Evolutionary conservation across 1,139 yeast species (phyloP), one percentile per base, ranked within the genome.

Genomic region (Pichia sp.): DNA sequence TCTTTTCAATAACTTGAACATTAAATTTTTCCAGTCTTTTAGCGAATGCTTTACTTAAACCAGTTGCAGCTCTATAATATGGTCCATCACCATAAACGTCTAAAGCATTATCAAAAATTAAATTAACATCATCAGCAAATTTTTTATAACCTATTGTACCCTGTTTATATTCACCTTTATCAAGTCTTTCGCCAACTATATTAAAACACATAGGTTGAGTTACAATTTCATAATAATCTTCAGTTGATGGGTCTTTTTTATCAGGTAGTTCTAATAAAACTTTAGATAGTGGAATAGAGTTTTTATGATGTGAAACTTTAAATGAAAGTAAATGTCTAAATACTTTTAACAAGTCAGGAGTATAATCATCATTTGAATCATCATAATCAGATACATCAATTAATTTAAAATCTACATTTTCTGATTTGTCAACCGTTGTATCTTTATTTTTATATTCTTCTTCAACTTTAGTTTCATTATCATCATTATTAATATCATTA

Each of bases 151-250:
- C 66, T 22, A 49, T 46, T 3, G 42, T 39, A 16, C 62, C 61
- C 28, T 74, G 72, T 2, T 71, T 69, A 41, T 71, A 70, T 25
- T 67, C 64, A 23, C 71, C 72, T n/a, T 61, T 62, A 24, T 70
- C 71, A 30, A 78, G 56, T 39, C 69, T 68, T 12, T 61, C 61
- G 43, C 69, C 63, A 12, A 80, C 70, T 39, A 67, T 63, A 41
- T 69, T 69, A 55, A 80, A 71, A 1, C 85, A 74, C 51, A 80
- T 77, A 24, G 86, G 87, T 39, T 67, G 67, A 39, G 73, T 67
- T 30, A 80, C 76, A 48, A 82, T 70, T 44, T 78, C 74, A 60
- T 82, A 85, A 64, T 90, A 92, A 58, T 86, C 94, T 32, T 43
- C 46, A 0, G 97, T 95, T 54, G 85, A 87, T 2, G 40, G 28